phyloP scores from a whole-genome alignment of 2,329 filamentous ascomycete genomes.

The Fusarium sp. region DNA sequence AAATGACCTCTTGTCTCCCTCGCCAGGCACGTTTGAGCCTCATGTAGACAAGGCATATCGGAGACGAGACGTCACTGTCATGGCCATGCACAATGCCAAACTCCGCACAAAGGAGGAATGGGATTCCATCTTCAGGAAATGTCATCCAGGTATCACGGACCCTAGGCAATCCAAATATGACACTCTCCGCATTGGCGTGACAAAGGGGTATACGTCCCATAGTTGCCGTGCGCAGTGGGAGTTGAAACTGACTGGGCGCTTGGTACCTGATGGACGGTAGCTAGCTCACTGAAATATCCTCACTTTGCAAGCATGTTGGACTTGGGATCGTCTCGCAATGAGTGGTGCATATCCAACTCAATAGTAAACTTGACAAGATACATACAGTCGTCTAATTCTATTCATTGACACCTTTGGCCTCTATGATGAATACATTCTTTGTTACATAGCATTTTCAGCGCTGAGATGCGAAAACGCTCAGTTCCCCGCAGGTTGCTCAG shows the following conservation, averaged over 20 bases:
- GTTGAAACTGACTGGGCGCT: neutral
- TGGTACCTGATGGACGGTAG: neutral
- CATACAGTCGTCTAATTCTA: neutral
- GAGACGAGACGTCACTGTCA: constrained; percentile 37
- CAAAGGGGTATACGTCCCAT: constrained; percentile 22
- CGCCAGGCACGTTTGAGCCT: constrained; percentile 15
- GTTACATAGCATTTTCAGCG: neutral
- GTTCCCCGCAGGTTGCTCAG: neutral
- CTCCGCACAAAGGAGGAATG: constrained; percentile 29
- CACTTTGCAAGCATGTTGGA: neutral
- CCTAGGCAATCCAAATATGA: neutral
- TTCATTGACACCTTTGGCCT: constrained; percentile 6
- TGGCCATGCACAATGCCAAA: constrained; percentile 42
- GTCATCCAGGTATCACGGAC: neutral
- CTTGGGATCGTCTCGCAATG: neutral
- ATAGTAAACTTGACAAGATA: neutral
- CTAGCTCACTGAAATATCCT: neutral
- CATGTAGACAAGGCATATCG: constrained; percentile 35
- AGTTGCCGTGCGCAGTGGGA: constrained; percentile 36
- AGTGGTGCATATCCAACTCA: neutral
- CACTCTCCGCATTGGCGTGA: constrained; percentile 1
- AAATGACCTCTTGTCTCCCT: constrained; percentile 35
- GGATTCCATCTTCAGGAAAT: constrained; percentile 11
- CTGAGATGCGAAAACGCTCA: neutral
- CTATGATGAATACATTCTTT: constrained; percentile 14